Percentiles rank a stretch among this genome's conserved stretches.
These are phyloP conservation scores for Cubamyces lactineus DNA, from an alignment of 768 basidiomycete genomes.

Conservation along the genomic window DNA sequence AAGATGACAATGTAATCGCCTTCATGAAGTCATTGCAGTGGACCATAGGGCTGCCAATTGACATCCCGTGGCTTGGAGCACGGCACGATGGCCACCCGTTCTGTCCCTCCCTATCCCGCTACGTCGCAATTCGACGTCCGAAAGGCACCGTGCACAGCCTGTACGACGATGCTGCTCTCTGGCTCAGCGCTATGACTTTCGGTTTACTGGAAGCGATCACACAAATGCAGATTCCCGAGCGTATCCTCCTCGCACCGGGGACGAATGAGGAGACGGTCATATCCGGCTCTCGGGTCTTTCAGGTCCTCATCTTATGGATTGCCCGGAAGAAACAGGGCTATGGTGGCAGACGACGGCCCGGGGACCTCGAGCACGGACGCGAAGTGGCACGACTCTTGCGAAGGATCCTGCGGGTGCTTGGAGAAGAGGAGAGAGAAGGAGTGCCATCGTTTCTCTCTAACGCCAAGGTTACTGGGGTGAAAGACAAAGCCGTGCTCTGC, in stretches of 20 bases:
- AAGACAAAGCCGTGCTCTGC: background rate
- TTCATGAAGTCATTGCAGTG: too few species aligned
- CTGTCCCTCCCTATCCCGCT: background rate
- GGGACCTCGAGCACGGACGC: background rate
- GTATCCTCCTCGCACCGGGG: background rate
- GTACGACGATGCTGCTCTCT: background rate
- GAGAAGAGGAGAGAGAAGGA: background rate
- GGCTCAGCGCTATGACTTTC: background rate
- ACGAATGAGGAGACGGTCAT: background rate
- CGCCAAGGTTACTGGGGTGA: background rate
- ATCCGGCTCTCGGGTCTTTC: background rate
- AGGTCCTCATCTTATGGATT: background rate
- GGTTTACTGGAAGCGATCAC: background rate
- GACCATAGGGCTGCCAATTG: background rate
- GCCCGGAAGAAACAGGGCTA: background rate
- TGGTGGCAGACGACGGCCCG: background rate
- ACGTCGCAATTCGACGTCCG: background rate
- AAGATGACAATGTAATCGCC: too few species aligned
- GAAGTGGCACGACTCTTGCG: background rate
- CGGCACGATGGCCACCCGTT: slow-evolving; percentile 1
- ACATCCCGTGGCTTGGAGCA: slow-evolving; percentile 6
- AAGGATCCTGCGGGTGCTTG: background rate
- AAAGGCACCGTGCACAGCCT: background rate
- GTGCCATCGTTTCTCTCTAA: background rate
- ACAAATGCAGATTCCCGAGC: background rate